These are phyloP conservation scores for Penicillium arizonense DNA, from an alignment of 495 filamentous ascomycete genomes.

Conservation along the genomic window DNA sequence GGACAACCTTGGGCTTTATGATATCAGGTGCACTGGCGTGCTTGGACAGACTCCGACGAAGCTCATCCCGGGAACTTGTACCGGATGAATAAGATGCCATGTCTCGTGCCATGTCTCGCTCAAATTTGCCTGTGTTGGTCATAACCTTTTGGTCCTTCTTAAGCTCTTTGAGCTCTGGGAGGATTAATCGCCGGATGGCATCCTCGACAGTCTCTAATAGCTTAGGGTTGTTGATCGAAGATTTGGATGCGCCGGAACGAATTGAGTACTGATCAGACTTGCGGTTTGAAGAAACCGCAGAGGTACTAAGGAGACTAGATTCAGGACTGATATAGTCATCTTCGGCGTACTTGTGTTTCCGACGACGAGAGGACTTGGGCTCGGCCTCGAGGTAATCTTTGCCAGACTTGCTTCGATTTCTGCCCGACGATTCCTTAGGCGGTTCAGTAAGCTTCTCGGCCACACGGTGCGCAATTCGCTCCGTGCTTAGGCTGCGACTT, in stretches of 20 bases:
- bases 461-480: slow-evolving; percentile 68
- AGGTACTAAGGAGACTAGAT: slow-evolving; percentile 69
- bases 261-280: slow-evolving; percentile 75
- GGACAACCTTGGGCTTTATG: slow-evolving; percentile 60
- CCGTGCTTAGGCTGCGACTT: slow-evolving; percentile 72
- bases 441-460: slow-evolving; percentile 62
- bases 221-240: slow-evolving; percentile 92
- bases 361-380: slow-evolving; percentile 55
- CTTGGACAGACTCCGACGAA: slow-evolving; percentile 61
- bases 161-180: slow-evolving; percentile 87
- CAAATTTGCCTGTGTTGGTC: slow-evolving; percentile 58
- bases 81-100: slow-evolving; percentile 58
- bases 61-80: slow-evolving; percentile 58
- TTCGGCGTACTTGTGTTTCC: slow-evolving; percentile 59
- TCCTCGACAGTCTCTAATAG: slow-evolving; percentile 95
- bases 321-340: slow-evolving; percentile 67
- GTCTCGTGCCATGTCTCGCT: slow-evolving; percentile 48
- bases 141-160: slow-evolving; percentile 81
- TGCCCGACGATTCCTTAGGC: slow-evolving; percentile 44
- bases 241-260: slow-evolving; percentile 73
- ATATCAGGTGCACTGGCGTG: slow-evolving; percentile 70
- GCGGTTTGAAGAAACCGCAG: slow-evolving; percentile 66
- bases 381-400: slow-evolving; percentile 60
- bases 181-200: slow-evolving; percentile 85
- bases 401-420: slow-evolving; percentile 57